Conservation (phyloP, 2,329 filamentous ascomycete species). For the Microdochium paspali region DNA sequence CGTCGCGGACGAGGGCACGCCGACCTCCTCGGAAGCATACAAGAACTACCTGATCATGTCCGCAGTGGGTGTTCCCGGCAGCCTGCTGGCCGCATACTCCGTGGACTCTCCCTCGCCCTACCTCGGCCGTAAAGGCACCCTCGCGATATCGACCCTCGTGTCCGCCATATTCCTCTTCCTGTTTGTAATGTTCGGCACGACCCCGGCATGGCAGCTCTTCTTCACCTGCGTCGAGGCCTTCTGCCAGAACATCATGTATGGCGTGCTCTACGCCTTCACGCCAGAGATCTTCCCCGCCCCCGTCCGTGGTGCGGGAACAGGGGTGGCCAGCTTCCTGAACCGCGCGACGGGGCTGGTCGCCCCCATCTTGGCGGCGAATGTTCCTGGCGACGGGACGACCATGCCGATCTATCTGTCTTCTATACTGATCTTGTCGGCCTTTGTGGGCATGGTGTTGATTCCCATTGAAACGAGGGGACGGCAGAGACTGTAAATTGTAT, state of each 20-base stretch:
- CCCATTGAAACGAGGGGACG: conserved; percentile 55
- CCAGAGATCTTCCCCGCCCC: conserved; percentile 69
- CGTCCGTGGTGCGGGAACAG: conserved; percentile 61
- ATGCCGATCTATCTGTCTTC: conserved; percentile 49
- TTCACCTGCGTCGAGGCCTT: conserved; percentile 63
- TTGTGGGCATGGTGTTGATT: conserved; percentile 49
- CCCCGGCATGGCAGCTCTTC: conserved; percentile 48
- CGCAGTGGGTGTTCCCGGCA: conserved; percentile 67
- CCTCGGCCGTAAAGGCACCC: conserved; percentile 62
- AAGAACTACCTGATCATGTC: conserved; percentile 78
- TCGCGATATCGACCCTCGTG: conserved; percentile 57
- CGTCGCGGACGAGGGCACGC: conserved; percentile 13
- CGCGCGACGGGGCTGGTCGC: conserved; percentile 58
- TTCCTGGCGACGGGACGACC: conserved; percentile 47
- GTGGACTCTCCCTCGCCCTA: conserved; percentile 55
- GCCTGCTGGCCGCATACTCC: conserved; percentile 62
- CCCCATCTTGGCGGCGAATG: conserved; percentile 55
- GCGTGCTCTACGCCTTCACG: conserved; percentile 67
- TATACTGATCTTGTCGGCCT: conserved; percentile 46
- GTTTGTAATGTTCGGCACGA: conserved; percentile 50
- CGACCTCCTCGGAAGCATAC: conserved; percentile 44
- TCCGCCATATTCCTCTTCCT: conserved; percentile 62
- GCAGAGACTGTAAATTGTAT: conserved; percentile 36
- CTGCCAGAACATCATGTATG: conserved; percentile 69
- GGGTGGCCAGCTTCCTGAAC: conserved; percentile 64